These are phyloP conservation scores for Ophiostoma quercus DNA, from an alignment of 2,329 filamentous ascomycete species.

Conservation along the genomic window DNA sequence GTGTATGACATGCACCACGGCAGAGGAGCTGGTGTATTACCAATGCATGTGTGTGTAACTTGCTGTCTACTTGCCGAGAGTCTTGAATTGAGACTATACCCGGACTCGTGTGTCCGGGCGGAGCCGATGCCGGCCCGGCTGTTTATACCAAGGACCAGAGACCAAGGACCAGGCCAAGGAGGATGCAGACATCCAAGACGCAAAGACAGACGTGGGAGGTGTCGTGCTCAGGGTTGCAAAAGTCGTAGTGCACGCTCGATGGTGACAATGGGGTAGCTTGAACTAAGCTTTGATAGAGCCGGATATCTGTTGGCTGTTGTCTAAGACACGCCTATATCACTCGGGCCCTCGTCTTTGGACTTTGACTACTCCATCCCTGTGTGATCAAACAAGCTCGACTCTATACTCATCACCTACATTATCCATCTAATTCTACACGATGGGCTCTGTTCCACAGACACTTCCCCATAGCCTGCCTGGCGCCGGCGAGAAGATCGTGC, in stretches of 20 bases:
- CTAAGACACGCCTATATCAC: not conserved
- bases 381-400: not conserved
- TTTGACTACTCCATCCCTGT: not conserved
- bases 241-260: conserved; percentile 6
- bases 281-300: not conserved
- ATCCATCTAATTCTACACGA: not conserved
- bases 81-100: no score
- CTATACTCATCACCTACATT: no score
- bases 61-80: no score
- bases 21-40: not conserved
- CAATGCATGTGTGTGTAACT: no score
- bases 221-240: conserved; percentile 12
- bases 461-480: not conserved
- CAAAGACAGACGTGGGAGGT: not conserved
- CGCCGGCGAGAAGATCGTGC: not conserved
- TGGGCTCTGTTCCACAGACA: conserved; percentile 3
- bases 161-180: not conserved
- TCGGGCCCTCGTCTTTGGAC: not conserved
- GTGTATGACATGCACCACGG: conserved; percentile 3
- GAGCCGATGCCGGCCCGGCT: conserved; percentile 5
- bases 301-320: not conserved
- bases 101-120: conserved; percentile 5
- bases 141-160: no score
- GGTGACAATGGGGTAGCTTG: not conserved
- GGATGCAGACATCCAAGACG: not conserved